These are phyloP conservation scores for Talaromyces pinophilus DNA, from an alignment of 2,329 filamentous ascomycete species.

Conservation along the genomic window DNA sequence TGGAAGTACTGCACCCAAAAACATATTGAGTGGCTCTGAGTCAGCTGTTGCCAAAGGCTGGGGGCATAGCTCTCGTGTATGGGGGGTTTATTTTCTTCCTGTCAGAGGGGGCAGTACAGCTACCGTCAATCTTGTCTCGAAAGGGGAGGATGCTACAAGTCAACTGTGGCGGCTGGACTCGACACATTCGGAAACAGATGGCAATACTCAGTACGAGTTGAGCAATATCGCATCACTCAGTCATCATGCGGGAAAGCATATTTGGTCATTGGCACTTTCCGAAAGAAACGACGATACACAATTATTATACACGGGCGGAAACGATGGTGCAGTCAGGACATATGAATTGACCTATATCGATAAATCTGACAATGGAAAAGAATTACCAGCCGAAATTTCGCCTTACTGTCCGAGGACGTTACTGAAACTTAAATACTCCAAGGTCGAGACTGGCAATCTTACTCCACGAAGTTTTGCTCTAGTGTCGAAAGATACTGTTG, in stretches of 20 bases:
- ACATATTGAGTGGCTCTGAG: constrained; percentile 38
- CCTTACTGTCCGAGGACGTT: constrained; percentile 22
- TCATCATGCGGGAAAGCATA: constrained; percentile 81
- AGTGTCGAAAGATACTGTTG: constrained; percentile 36
- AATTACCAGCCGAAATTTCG: constrained; percentile 17
- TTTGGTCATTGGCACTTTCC: constrained; percentile 70
- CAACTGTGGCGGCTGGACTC: constrained; percentile 66
- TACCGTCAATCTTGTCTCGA: constrained; percentile 65
- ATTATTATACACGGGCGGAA: constrained; percentile 73
- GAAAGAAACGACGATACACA: constrained; percentile 32
- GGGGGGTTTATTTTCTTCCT: constrained; percentile 72
- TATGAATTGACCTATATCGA: constrained; percentile 27
- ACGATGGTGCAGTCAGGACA: constrained; percentile 66
- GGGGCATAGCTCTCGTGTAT: constrained; percentile 88
- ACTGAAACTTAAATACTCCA: constrained; percentile 24
- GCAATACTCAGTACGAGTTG: constrained; percentile 29
- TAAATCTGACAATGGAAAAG: background rate
- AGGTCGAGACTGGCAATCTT: constrained; percentile 23
- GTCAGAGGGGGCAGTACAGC: background rate
- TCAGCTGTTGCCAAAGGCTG: constrained; percentile 70
- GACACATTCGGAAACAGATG: constrained; percentile 11
- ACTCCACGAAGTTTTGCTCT: constrained; percentile 37
- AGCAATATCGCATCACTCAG: constrained; percentile 56
- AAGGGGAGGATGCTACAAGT: constrained; percentile 79
- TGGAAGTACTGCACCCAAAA: constrained; percentile 44